Percentiles rank a stretch among this genome's conserved stretches.
These are phyloP conservation scores for Nicotiana sylvestris DNA, from an alignment of 257 asterid species.

Conservation along the genomic window DNA sequence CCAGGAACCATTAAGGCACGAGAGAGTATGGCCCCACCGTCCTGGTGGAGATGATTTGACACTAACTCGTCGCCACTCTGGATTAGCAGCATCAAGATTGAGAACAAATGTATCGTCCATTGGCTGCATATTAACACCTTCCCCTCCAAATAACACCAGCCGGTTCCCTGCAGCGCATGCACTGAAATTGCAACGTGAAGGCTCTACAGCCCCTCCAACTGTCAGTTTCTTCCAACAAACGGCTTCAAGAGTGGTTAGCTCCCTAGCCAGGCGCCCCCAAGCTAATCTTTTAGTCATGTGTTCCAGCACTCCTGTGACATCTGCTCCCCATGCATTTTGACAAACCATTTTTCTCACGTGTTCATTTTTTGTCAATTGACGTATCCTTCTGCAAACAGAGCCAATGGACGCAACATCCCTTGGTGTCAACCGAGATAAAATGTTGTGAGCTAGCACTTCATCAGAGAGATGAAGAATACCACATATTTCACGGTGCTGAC, in stretches of 20 bases:
- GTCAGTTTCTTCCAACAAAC: slow-evolving; percentile 75
- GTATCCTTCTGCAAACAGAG: slow-evolving; percentile 78
- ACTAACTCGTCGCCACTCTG: slow-evolving; percentile 75
- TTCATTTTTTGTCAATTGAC: slow-evolving; percentile 71
- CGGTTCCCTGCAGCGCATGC: slow-evolving; percentile 91
- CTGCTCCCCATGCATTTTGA: slow-evolving; percentile 93
- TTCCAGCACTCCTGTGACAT: slow-evolving; percentile 74
- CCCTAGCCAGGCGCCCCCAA: slow-evolving; percentile 92
- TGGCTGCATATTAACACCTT: slow-evolving; percentile 92
- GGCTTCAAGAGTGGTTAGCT: slow-evolving; percentile 85
- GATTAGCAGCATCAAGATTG: slow-evolving; percentile 63
- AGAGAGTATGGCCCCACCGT: slow-evolving; percentile 90
- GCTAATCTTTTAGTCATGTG: slow-evolving; percentile 70
- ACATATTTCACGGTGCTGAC: slow-evolving; percentile 42
- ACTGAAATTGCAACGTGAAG: slow-evolving; percentile 86
- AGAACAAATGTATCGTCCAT: slow-evolving; percentile 93
- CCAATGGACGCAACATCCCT: slow-evolving; percentile 90
- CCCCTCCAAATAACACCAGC: slow-evolving; percentile 83
- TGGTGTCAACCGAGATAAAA: slow-evolving; percentile 72
- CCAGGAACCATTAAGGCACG: slow-evolving; percentile 76
- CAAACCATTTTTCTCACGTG: slow-evolving; percentile 80
- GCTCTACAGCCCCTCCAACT: slow-evolving; percentile 81
- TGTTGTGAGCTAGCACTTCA: slow-evolving; percentile 84
- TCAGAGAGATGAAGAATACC: slow-evolving; percentile 75
- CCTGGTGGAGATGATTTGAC: slow-evolving; percentile 85